Conservation (phyloP, 2,329 filamentous ascomycete species). For the Trichoderma sp. region DNA sequence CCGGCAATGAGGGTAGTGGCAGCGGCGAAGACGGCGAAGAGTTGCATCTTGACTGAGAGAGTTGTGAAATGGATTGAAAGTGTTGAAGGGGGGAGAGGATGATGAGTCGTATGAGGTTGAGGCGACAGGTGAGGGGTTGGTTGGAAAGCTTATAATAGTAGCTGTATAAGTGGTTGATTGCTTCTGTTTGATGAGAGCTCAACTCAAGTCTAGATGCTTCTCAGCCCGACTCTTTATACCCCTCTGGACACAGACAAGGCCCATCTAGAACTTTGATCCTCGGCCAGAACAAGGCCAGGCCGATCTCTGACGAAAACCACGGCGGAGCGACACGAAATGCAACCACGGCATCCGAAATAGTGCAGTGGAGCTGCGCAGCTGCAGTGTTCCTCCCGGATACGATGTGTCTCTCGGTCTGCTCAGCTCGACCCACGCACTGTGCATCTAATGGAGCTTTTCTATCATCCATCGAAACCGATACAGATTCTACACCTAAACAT, state of each 20-base stretch:
- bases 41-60: slow-evolving; percentile 21
- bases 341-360: slow-evolving; percentile 13
- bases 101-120: background rate
- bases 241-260: background rate
- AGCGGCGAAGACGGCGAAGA: slow-evolving; percentile 19
- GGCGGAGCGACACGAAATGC: slow-evolving; percentile 8
- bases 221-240: slow-evolving; percentile 8
- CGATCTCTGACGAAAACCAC: slow-evolving; percentile 14
- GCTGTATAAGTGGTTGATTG: background rate
- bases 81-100: background rate
- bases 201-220: background rate
- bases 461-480: background rate
- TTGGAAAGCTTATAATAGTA: background rate
- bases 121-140: background rate
- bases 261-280: background rate
- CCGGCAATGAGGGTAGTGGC: slow-evolving; percentile 19
- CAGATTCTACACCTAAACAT: background rate
- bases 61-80: background rate
- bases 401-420: slow-evolving; percentile 7
- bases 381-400: slow-evolving; percentile 21
- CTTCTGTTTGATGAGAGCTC: background rate
- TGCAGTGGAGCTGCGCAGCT: slow-evolving; percentile 14
- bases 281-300: background rate
- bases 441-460: background rate
- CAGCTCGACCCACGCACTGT: background rate